Evolutionary conservation across 2,329 filamentous ascomycete genomes (phyloP).

Genomic region (Fusarium tupiense): DNA sequence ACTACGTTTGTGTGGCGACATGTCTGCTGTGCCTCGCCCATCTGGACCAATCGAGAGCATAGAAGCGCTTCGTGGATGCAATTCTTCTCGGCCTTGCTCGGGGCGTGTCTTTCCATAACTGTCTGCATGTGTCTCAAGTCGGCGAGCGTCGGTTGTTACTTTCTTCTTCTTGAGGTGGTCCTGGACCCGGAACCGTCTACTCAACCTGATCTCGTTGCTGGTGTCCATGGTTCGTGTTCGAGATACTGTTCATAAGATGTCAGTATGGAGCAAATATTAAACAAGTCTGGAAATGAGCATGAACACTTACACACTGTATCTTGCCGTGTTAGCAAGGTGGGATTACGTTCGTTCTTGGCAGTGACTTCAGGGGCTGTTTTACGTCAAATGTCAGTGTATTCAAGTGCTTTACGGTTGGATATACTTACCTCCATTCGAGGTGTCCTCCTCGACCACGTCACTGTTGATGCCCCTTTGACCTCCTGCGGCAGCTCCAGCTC

Average conservation of each 20-base stretch:
- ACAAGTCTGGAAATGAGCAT: background rate
- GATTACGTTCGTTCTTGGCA: background rate
- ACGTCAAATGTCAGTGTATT: slow-evolving; percentile 1
- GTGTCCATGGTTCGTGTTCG: slow-evolving; percentile 33
- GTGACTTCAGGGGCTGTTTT: background rate
- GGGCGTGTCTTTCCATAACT: background rate
- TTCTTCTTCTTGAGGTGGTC: slow-evolving; percentile 9
- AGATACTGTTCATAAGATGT: slow-evolving; percentile 24
- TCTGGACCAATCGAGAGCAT: background rate
- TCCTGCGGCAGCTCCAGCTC: background rate
- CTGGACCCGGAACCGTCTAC: slow-evolving; percentile 25
- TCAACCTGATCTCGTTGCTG: slow-evolving; percentile 49
- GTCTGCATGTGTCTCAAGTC: background rate
- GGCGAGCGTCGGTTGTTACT: background rate
- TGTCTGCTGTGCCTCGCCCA: background rate
- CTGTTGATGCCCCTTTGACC: background rate
- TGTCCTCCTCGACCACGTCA: background rate
- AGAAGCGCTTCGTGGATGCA: background rate
- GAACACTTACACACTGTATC: slow-evolving; percentile 27
- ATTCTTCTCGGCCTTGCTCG: slow-evolving; percentile 4
- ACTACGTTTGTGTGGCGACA: slow-evolving; percentile 6
- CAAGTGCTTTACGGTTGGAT: background rate
- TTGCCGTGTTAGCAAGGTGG: slow-evolving; percentile 8
- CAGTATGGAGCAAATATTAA: background rate
- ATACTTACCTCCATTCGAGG: slow-evolving; percentile 7